Evolutionary conservation across 139 green algal species (phyloP), one percentile per base, ranked within the genome.

Genomic region (Micractinium conductrix): DNA sequence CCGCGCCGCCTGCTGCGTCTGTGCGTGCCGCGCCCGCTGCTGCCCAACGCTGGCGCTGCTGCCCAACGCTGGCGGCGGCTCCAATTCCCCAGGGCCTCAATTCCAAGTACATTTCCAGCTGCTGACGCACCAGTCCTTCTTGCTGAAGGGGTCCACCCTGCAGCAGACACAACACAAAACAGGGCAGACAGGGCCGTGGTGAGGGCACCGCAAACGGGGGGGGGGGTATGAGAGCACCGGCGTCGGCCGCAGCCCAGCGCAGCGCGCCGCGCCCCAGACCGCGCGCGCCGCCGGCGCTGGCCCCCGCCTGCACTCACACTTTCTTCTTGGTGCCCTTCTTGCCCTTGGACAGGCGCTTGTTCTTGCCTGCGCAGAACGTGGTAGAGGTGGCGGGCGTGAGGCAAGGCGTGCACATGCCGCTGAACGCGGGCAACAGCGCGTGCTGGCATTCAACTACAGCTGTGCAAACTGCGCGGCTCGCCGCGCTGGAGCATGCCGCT

Each of bases 321-420:
- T 99, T 99, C 96, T 99, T 99, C 94, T 98, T 98, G 84, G 95
- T 93, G 78, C 96, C 95, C 95, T 98, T 98, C 95, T 99, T 99
- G 72, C 96, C 95, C 95, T 99, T 99, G 75, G 92, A 97, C 73
- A 99, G 96, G 43, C 74, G 74, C 74, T 80, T 80, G 74, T 80
- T 80, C 74, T 80, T 80, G n/a, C 74, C 70, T 76, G 26, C 26
- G 24, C 40, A 21, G 2, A 19, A 37, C 45, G 40, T 40, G 19
- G 12, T 35, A 37, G 2, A 76, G n/a, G 40, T 24, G 16, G 40
- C 12, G 40, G 28, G 5, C 6, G 1, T 53, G 16, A 12, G 65
- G 33, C 33, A 74, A 26, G 37, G 14, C 12, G 40, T n/a, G n/a
- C n/a, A n/a, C n/a, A n/a, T n/a, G n/a, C n/a, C n/a, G n/a, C n/a